Evolutionary conservation across 2,329 filamentous ascomycete genomes (phyloP).

Genomic region (Teratosphaeria pseudoeucalypti): DNA sequence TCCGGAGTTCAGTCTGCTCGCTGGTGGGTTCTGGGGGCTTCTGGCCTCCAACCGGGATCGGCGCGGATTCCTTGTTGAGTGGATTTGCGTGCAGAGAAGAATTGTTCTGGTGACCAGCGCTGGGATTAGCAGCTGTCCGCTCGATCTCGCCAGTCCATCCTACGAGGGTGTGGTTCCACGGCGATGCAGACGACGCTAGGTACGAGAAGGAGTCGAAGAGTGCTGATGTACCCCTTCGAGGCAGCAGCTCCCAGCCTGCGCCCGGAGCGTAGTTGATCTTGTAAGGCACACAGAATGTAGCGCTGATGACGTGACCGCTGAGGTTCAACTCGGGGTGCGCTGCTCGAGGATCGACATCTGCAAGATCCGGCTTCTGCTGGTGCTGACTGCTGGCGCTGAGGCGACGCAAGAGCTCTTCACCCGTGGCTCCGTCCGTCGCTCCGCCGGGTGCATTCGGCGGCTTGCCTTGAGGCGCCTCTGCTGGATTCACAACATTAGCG

Average conservation of each 20-base stretch:
- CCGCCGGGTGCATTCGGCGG: conserved; percentile 29
- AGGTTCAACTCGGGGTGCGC: conserved; percentile 48
- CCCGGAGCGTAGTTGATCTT: conserved; percentile 43
- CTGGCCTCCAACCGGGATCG: conserved; percentile 60
- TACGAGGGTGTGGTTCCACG: conserved; percentile 86
- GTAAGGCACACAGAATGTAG: conserved; percentile 54
- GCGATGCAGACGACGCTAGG: conserved; percentile 69
- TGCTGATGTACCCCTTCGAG: conserved; percentile 77
- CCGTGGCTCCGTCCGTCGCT: conserved; percentile 35
- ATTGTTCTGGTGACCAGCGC: conserved; percentile 28
- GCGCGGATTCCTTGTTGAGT: conserved; percentile 66
- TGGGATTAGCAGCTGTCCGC: conserved; percentile 17
- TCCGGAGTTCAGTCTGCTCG: conserved; percentile 56
- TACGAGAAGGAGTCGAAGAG: conserved; percentile 85
- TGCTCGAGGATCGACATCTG: conserved; percentile 43
- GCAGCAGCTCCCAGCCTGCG: conserved; percentile 56
- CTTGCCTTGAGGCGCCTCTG: conserved; percentile 5
- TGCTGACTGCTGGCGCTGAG: conserved; percentile 36
- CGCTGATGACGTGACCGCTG: conserved; percentile 54
- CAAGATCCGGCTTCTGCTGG: conserved; percentile 30
- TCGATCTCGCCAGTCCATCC: conserved; percentile 80
- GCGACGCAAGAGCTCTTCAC: conserved; percentile 43
- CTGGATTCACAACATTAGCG: not conserved
- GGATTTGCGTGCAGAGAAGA: conserved; percentile 39
- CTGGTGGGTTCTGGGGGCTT: conserved; percentile 12